Conservation (phyloP, 2,329 filamentous ascomycete species). For the Corinectria fuckeliana region DNA sequence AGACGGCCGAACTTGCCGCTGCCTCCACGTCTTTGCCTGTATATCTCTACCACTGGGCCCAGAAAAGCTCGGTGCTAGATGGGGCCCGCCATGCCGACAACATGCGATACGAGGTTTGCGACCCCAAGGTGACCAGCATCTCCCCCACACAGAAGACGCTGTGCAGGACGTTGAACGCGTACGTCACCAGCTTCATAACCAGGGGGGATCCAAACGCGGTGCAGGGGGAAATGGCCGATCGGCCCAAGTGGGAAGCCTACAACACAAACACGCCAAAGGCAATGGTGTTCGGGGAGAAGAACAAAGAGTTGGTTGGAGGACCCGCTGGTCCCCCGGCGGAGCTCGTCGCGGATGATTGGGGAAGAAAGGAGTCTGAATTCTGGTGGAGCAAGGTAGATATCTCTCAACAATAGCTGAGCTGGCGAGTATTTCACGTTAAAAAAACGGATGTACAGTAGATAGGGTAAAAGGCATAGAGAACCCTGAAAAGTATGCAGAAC, state of each 20-base stretch:
- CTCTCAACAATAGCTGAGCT: constrained; percentile 39
- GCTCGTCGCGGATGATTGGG: constrained; percentile 50
- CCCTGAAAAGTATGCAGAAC: too few species aligned
- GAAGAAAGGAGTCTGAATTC: constrained; percentile 51
- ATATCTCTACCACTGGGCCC: constrained; percentile 49
- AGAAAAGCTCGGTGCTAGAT: constrained; percentile 49
- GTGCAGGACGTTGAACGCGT: constrained; percentile 52
- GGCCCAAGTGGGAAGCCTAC: constrained; percentile 48
- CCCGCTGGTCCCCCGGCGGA: constrained; percentile 44
- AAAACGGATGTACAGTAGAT: background rate
- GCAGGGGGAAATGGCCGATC: constrained; percentile 21
- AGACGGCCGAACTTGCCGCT: constrained; percentile 48
- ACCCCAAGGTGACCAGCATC: constrained; percentile 41
- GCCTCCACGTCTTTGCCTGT: constrained; percentile 27
- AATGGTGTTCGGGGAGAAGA: constrained; percentile 53
- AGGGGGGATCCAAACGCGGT: constrained; percentile 52
- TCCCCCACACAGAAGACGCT: constrained; percentile 51
- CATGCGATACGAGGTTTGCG: constrained; percentile 54
- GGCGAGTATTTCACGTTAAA: background rate
- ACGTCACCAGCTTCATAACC: constrained; percentile 56
- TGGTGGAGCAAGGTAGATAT: constrained; percentile 53
- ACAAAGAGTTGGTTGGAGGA: constrained; percentile 56
- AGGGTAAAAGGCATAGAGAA: too few species aligned
- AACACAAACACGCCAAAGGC: constrained; percentile 36
- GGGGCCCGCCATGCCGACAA: constrained; percentile 58